Evolutionary conservation across 2,329 filamentous ascomycete species (phyloP).

Genomic region (Alternaria solani): DNA sequence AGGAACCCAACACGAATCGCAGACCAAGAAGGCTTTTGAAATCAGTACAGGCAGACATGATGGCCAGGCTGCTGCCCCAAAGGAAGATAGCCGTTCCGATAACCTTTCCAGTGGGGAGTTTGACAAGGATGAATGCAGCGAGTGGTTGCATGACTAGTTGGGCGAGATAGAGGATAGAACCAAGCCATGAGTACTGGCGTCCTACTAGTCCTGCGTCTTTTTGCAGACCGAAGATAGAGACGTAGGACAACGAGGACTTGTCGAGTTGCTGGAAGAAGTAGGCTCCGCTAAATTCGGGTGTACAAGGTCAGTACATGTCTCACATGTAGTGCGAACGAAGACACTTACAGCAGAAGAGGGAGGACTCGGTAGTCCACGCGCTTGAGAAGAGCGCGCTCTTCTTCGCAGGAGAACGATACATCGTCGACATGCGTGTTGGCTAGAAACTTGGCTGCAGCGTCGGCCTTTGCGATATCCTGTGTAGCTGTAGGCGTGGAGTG

Average conservation of each 20-base stretch:
- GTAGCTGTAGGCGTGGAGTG: constrained; percentile 6
- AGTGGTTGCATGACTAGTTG: constrained; percentile 63
- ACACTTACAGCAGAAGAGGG: constrained; percentile 58
- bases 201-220: constrained; percentile 59
- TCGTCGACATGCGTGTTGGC: constrained; percentile 50
- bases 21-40: constrained; percentile 49
- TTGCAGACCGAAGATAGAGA: constrained; percentile 60
- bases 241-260: constrained; percentile 55
- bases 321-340: background rate
- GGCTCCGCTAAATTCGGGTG: constrained; percentile 49
- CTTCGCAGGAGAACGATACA: constrained; percentile 57
- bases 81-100: constrained; percentile 59
- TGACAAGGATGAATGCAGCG: constrained; percentile 63
- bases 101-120: constrained; percentile 67
- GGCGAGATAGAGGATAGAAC: constrained; percentile 66
- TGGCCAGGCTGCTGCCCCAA: constrained; percentile 62
- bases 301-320: background rate
- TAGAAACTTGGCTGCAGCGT: constrained; percentile 59
- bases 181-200: constrained; percentile 65
- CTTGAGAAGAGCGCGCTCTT: constrained; percentile 60
- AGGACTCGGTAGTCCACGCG: constrained; percentile 60
- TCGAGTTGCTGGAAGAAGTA: constrained; percentile 68
- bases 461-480: constrained; percentile 26
- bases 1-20: constrained; percentile 54
- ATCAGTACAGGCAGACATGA: constrained; percentile 61